Base-by-base conservation (phyloP, 2,329 filamentous ascomycete genomes). In the Phoma herbarum region DNA sequence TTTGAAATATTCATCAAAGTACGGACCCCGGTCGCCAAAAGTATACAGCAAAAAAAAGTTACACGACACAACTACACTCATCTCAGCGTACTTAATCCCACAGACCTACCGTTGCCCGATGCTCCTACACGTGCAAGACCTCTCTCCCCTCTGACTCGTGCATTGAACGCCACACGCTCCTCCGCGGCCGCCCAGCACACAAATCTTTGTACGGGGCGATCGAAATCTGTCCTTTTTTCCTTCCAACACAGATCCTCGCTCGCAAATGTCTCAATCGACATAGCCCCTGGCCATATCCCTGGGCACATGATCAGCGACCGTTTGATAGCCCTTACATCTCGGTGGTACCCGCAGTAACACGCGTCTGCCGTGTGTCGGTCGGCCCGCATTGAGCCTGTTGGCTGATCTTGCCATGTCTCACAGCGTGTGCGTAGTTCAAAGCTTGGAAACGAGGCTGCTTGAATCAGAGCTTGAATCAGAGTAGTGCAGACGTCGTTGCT, bases 291-390 rank as follows among this genome's bases (percentile, higher is more conserved):
- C n/a, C 20, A 14, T 14, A 43, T 10, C 49, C 23, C 28, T 35
- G 31, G 3, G 16, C 47, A 52, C 29, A 44, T 45, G 50, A 52
- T 45, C 50, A 22, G 22, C 41, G 23, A 44, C 22, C 41, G 51
- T 46, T 25, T 41, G 33, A 18, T 33, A 41, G 44, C 52, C 52
- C 52, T 54, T 54, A 43, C 46, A 45, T 58, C 43, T 58, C 55
- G 49, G 55, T 44, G 49, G 55, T 47, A 58, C 49, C 49, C 44
- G 55, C 48, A 26, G 49, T 52, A 52, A 58, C 55, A 58, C 55
- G 55, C 55, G 55, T 58, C 55, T 44, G 55, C 29, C 39, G 39
- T 45, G 45, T 50, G 45, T 56, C 49, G 49, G 55, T 48, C 49
- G 55, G 55, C 26, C 54, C 54, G 54, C 22, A 42, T 52, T 47